phyloP scores from a whole-genome alignment of 2,329 filamentous ascomycete species.

The Ambrosiella cleistominuta region DNA sequence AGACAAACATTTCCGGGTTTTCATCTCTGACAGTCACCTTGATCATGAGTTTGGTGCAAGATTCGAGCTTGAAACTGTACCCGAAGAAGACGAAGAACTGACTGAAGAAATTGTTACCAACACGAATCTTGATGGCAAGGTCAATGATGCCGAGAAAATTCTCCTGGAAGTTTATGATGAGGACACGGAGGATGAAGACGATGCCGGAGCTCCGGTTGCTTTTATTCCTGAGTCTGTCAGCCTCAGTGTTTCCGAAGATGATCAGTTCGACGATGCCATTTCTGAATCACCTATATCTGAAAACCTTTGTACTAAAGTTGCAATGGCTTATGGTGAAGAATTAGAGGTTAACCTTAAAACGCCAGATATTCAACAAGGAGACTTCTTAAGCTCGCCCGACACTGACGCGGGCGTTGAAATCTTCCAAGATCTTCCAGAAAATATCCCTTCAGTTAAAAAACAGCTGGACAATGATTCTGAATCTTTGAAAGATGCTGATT shows the following conservation, averaged over 20 bases:
- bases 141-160: not conserved
- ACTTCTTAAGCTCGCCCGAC: not conserved
- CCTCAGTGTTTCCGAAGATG: not conserved
- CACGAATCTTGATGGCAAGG: no score
- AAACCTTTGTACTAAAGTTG: no score
- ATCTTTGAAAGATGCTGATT: not conserved
- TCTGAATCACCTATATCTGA: not conserved
- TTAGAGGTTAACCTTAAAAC: not conserved
- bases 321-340: not conserved
- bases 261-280: not conserved
- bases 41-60: constrained; percentile 3
- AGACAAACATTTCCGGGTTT: not conserved
- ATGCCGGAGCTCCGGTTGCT: not conserved
- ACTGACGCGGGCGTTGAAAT: not conserved
- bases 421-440: not conserved
- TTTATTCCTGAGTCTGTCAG: not conserved
- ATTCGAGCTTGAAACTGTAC: constrained; percentile 3
- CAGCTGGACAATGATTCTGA: no score
- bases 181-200: constrained; percentile 2
- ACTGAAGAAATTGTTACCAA: not conserved
- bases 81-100: constrained; percentile 7
- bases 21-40: not conserved
- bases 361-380: not conserved
- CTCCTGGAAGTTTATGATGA: not conserved
- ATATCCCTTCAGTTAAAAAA: not conserved